A percentile compares a stretch with the other conserved stretches of the same genome.
Evolutionary conservation across 179 eudicot species (phyloP).

Genomic region (Pouteria campechiana): DNA sequence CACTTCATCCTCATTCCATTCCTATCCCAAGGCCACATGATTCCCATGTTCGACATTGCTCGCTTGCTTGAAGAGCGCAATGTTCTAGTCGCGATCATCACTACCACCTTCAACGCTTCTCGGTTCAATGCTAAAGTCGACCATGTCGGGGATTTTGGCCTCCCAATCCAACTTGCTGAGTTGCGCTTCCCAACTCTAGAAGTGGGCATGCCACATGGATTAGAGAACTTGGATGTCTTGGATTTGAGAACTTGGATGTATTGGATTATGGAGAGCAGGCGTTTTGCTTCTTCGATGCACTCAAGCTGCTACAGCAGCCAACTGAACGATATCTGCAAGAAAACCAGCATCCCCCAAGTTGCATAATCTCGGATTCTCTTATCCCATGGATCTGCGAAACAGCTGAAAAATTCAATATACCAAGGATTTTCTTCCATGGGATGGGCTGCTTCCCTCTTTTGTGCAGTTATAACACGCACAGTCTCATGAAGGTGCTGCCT

Average conservation of each 20-base stretch:
- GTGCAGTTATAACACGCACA: conserved; percentile 18
- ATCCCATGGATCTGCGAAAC: conserved; percentile 20
- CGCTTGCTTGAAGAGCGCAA: conserved; percentile 5
- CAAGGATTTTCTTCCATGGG: conserved; percentile 35
- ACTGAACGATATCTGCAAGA: conserved; percentile 16
- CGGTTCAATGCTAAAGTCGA: conserved; percentile 12
- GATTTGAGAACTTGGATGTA: conserved; percentile 16
- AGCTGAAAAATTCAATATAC: conserved; percentile 15
- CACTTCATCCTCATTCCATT: conserved; percentile 14
- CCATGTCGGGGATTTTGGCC: conserved; percentile 19
- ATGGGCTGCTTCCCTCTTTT: conserved; percentile 28
- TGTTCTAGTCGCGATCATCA: conserved; percentile 4
- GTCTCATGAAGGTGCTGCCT: background rate
- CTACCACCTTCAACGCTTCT: conserved; percentile 31
- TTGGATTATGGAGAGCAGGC: too few relatives aligned
- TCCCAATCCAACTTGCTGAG: conserved; percentile 15
- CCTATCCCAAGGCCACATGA: conserved; percentile 14
- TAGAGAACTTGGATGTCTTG: conserved; percentile 32
- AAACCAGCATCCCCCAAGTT: conserved; percentile 9
- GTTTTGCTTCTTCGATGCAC: conserved; percentile 25
- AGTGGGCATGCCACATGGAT: conserved; percentile 37
- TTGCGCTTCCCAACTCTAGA: conserved; percentile 22
- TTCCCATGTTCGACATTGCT: conserved; percentile 24
- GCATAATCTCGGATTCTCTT: conserved; percentile 31
- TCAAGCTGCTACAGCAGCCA: conserved; percentile 19